These are phyloP conservation scores for Wickerhamiella nectarea DNA, from an alignment of 805 yeast species.

Conservation along the genomic window DNA sequence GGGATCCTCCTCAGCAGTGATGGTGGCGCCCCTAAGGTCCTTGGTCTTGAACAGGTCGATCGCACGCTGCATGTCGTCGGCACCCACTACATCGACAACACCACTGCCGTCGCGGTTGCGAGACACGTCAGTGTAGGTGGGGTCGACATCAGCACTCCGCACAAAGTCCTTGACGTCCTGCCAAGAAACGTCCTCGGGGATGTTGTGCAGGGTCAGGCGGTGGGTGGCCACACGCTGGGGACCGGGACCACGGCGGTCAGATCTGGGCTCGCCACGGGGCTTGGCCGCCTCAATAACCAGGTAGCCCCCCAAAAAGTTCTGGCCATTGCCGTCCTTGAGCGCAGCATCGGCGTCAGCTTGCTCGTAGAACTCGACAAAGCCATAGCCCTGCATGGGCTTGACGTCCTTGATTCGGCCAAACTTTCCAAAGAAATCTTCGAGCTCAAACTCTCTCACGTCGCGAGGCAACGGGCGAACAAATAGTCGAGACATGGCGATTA, in stretches of 20 bases:
- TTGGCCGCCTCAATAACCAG: conserved; percentile 26
- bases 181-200: conserved; percentile 16
- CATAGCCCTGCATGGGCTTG: conserved; percentile 45
- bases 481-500: conserved; percentile 11
- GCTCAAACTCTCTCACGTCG: conserved; percentile 27
- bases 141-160: conserved; percentile 42
- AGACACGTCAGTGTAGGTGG: conserved; percentile 27
- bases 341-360: conserved; percentile 51
- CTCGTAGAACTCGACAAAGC: conserved; percentile 53
- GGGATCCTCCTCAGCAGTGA: conserved; percentile 62
- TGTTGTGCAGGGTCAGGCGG: conserved; percentile 17
- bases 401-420: conserved; percentile 44
- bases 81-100: conserved; percentile 82
- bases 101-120: conserved; percentile 28
- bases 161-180: conserved; percentile 59
- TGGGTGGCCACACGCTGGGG: conserved; percentile 17
- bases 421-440: conserved; percentile 34
- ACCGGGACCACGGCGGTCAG: conserved; percentile 16
- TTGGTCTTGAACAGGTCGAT: conserved; percentile 61
- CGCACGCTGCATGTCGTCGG: conserved; percentile 85
- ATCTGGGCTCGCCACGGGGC: conserved; percentile 17
- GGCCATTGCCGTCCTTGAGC: conserved; percentile 37
- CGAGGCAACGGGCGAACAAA: conserved; percentile 20
- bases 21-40: conserved; percentile 53
- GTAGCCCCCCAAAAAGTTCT: conserved; percentile 25